Base-by-base conservation (phyloP, 2,329 filamentous ascomycete genomes). In the Trichoderma aggressivum region DNA sequence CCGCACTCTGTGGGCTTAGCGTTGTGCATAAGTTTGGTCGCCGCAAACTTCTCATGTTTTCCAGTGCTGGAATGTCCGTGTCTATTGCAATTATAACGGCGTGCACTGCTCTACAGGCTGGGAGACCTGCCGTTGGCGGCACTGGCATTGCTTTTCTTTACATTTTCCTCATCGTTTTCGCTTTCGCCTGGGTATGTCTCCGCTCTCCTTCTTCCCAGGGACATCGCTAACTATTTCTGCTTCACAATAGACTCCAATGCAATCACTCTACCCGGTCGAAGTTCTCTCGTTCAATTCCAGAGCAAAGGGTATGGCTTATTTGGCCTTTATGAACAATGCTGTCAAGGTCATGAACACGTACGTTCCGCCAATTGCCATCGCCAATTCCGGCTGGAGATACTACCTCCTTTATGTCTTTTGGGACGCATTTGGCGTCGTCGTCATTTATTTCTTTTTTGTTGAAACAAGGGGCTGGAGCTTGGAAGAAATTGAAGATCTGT, bases 331-430 rank as follows among this genome's bases (percentile, higher is more conserved):
- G 61, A 63, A 63, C 26, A 63, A 63, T 24, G 61, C 61, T 7
- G 61, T 63, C 39, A 63, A 63, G 61, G 61, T 63, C 26, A 63
- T 63, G 61, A 63, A 63, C 4, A 63, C 61, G 21, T 63, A 63
- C 12, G 61, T 63, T 21, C 61, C 61, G 1, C 61, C 39, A 8
- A 63, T 63, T 24, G 61, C 61, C 61, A 63, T 63, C 26, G 61
- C 61, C 39, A 63, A 63, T 21, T 32, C 61, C 11, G 61, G 61
- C 21, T 63, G 61, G 61, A 63, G 21, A 63, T 63, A 63, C 8
- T 63, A 63, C 30, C 39, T 63, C 26, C 39, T 63, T 7, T 63
- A 63, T 16, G 39, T 63, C 26, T 63, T 63, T 50, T 63, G 61
- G 61, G 61, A 63, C 26, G 61, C 61, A 18, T 63, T 63, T 50